phyloP scores from a whole-genome alignment of 108 stramenopile genomes.

The Nitzschia sp. region DNA sequence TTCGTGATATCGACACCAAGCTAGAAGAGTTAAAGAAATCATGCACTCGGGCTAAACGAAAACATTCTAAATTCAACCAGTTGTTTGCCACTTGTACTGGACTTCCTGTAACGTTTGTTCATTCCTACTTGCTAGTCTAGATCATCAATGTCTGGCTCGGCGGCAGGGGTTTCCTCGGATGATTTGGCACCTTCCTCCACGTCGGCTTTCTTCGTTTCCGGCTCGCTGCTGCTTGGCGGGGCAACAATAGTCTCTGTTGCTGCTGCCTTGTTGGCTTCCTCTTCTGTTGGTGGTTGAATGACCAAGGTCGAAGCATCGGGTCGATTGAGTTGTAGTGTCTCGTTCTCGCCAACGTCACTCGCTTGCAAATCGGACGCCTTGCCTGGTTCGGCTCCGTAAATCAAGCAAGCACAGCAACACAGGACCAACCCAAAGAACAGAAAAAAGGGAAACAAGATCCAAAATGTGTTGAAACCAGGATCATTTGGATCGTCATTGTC shows the following conservation, averaged over 20 bases:
- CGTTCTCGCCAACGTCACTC: constrained; percentile 22
- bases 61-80: neutral
- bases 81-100: no score
- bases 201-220: neutral
- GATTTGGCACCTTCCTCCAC: neutral
- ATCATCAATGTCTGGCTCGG: neutral
- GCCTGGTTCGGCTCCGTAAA: constrained; percentile 62
- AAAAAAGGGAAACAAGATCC: constrained; percentile 80
- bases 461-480: constrained; percentile 68
- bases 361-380: constrained; percentile 15
- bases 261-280: constrained; percentile 6
- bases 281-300: neutral
- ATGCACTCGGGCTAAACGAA: neutral
- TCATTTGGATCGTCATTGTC: constrained; percentile 43
- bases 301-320: neutral
- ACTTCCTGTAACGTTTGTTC: no score
- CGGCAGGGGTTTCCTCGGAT: neutral
- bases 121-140: neutral
- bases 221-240: neutral
- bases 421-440: constrained; percentile 59
- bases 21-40: constrained; percentile 10
- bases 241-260: constrained; percentile 7
- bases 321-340: neutral
- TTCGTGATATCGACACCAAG: constrained; percentile 15
- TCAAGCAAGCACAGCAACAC: constrained; percentile 70